A percentile compares a stretch with the other conserved stretches of the same genome.
These are phyloP conservation scores for Cryptococcus depauperatus DNA, from an alignment of 1,284 basidiomycete species.

Conservation along the genomic window DNA sequence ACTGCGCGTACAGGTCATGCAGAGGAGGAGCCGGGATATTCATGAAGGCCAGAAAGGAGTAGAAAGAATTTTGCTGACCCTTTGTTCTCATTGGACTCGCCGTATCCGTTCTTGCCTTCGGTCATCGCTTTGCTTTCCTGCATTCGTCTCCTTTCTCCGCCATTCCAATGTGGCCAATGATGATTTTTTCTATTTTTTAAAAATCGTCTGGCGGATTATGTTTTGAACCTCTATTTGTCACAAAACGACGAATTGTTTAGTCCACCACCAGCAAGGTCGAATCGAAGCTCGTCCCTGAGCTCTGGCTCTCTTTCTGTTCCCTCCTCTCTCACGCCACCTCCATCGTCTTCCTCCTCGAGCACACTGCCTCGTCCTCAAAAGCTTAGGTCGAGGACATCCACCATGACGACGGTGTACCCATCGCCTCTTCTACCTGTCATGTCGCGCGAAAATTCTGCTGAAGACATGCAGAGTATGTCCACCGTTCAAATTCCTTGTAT, in stretches of 20 bases:
- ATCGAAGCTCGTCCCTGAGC: background rate
- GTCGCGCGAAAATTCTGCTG: constrained; percentile 31
- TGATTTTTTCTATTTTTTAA: no score
- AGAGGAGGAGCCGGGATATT: no score
- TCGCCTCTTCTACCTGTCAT: constrained; percentile 27
- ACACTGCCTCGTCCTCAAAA: constrained; percentile 10
- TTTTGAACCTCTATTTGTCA: background rate
- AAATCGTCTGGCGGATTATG: background rate
- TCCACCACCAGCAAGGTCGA: background rate
- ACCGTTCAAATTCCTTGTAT: background rate
- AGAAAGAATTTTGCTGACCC: no score
- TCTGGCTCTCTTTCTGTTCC: background rate
- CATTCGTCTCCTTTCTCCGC: no score
- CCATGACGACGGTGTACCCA: constrained; percentile 23
- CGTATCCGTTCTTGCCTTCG: no score
- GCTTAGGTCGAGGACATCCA: constrained; percentile 29
- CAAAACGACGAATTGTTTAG: background rate
- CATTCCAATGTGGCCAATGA: no score
- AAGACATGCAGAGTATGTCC: constrained; percentile 10
- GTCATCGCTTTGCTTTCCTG: no score
- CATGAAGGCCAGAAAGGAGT: no score
- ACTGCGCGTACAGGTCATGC: no score
- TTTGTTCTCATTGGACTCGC: no score
- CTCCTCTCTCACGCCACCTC: background rate
- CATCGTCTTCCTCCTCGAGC: constrained; percentile 6